These are phyloP conservation scores for Centella asiatica DNA, from an alignment of 129 eudicot species.

Conservation along the genomic window DNA sequence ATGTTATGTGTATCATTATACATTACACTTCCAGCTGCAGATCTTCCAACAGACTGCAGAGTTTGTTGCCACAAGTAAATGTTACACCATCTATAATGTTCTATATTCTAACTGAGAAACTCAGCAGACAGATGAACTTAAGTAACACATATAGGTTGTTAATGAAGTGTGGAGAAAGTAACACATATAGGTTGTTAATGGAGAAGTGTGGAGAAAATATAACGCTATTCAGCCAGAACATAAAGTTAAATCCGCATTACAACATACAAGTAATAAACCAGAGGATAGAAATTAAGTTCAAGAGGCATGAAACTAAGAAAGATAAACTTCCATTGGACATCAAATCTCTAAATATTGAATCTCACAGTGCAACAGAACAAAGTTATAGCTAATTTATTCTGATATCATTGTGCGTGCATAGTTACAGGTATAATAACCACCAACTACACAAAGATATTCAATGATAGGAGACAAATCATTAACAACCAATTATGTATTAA, in stretches of 20 bases:
- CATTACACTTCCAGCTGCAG: conserved; percentile 18
- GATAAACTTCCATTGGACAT: neutral
- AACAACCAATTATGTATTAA: neutral
- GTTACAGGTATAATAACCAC: too few species aligned
- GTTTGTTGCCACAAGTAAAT: conserved; percentile 29
- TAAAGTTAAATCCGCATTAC: neutral
- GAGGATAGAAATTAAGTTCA: neutral
- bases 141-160: conserved; percentile 2
- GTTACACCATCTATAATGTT: conserved; percentile 10
- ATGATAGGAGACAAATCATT: neutral
- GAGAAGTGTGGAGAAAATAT: neutral
- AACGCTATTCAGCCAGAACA: neutral
- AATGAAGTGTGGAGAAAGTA: too few species aligned
- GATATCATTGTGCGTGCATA: neutral
- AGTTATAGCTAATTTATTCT: neutral
- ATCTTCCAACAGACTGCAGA: conserved; percentile 52
- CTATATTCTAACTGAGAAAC: conserved; percentile 2
- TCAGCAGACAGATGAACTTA: conserved; percentile 2
- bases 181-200: neutral
- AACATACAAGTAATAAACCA: too few species aligned
- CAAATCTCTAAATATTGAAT: neutral
- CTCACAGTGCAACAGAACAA: neutral
- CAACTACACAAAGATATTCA: neutral
- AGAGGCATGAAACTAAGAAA: neutral
- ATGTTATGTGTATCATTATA: conserved; percentile 15